Conservation (phyloP, 495 filamentous ascomycete species). For the Aspergillus conjunctus region DNA sequence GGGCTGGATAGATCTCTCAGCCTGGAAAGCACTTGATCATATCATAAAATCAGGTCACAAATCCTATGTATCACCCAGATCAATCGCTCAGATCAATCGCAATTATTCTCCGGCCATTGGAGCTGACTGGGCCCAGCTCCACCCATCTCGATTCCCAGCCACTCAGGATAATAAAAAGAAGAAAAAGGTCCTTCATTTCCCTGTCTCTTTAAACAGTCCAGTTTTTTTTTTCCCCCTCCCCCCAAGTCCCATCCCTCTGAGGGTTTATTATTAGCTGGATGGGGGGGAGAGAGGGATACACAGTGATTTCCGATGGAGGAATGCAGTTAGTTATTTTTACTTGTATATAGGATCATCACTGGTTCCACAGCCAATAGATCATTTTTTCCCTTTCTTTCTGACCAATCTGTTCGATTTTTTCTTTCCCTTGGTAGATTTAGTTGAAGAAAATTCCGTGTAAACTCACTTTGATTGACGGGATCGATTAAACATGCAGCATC, state of each 20-base stretch:
- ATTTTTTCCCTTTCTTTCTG: conserved; percentile 6
- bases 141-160: conserved; percentile 21
- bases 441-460: background rate
- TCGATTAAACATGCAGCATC: conserved; percentile 24
- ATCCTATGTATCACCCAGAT: conserved; percentile 21
- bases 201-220: conserved; percentile 15
- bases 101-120: conserved; percentile 24
- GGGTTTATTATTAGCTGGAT: conserved; percentile 15
- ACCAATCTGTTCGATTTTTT: conserved; percentile 10
- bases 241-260: background rate
- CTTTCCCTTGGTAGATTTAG: background rate
- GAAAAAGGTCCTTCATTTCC: conserved; percentile 22
- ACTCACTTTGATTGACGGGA: conserved; percentile 14
- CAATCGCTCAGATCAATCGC: conserved; percentile 19
- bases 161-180: conserved; percentile 15
- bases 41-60: conserved; percentile 12
- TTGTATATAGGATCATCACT: conserved; percentile 14
- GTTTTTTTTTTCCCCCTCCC: too few relatives aligned
- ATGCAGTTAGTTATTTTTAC: conserved; percentile 15
- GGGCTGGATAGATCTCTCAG: background rate
- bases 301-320: conserved; percentile 6
- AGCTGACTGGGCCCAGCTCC: conserved; percentile 21
- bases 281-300: conserved; percentile 13
- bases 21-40: conserved; percentile 4
- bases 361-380: conserved; percentile 23